These are phyloP conservation scores for Talaromyces wortmannii DNA, from an alignment of 495 filamentous ascomycete genomes.

Conservation along the genomic window DNA sequence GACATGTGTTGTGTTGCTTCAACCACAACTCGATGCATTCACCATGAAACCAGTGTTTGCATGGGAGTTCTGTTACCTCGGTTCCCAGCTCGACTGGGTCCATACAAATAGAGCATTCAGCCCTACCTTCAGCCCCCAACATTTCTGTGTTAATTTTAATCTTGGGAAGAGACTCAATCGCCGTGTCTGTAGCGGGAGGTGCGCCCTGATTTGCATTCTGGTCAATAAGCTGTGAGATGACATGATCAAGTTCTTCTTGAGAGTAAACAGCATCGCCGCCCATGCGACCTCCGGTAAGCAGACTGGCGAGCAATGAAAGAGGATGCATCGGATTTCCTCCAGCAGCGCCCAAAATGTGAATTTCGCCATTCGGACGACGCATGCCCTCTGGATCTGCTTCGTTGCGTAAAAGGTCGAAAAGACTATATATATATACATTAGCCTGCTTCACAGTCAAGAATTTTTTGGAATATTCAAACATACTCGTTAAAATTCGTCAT, in stretches of 20 bases:
- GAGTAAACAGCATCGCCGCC: constrained; percentile 90
- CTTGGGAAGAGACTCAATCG: constrained; percentile 68
- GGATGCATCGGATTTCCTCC: constrained; percentile 24
- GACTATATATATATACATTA: constrained; percentile 10
- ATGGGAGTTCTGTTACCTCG: constrained; percentile 74
- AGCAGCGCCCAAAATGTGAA: constrained; percentile 12
- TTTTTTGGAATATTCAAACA: constrained; percentile 7
- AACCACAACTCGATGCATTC: constrained; percentile 75
- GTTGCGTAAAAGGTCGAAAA: constrained; percentile 22
- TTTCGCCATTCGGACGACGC: constrained; percentile 9
- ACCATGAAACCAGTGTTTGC: constrained; percentile 87
- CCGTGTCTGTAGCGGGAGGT: constrained; percentile 67
- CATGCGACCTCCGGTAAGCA: constrained; percentile 55
- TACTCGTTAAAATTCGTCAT: constrained; percentile 28
- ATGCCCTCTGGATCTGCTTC: constrained; percentile 10
- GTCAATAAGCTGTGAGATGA: constrained; percentile 85
- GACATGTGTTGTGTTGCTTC: constrained; percentile 83
- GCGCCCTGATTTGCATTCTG: constrained; percentile 67
- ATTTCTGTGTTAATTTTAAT: constrained; percentile 59
- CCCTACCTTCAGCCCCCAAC: constrained; percentile 55
- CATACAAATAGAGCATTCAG: constrained; percentile 91
- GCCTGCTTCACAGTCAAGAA: not conserved
- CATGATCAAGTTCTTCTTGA: constrained; percentile 83
- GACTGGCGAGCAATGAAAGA: constrained; percentile 34
- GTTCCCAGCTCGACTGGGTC: constrained; percentile 70